These are phyloP conservation scores for Trichoderma arundinaceum DNA, from an alignment of 2,329 filamentous ascomycete genomes.

Conservation along the genomic window DNA sequence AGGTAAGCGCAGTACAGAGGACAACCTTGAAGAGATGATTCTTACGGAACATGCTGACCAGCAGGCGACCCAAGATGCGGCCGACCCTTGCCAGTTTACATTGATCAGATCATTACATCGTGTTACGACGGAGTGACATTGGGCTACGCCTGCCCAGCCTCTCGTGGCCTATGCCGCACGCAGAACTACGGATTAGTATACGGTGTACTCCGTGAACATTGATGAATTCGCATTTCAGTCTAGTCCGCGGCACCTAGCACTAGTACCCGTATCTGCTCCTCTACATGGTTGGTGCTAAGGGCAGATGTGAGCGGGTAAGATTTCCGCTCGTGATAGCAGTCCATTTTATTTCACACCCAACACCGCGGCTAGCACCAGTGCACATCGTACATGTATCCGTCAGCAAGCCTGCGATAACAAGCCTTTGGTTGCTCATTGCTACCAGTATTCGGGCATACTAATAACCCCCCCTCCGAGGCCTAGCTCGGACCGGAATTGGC, in stretches of 20 bases:
- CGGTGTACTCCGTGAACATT: too few species aligned
- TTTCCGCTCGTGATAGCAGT: neutral
- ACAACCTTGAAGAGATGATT: too few species aligned
- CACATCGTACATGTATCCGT: slow-evolving; percentile 9
- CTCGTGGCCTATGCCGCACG: too few species aligned
- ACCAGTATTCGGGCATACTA: neutral
- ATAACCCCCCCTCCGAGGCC: neutral
- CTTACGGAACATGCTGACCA: too few species aligned
- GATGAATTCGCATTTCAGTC: neutral
- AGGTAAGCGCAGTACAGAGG: too few species aligned
- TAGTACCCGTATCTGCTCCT: slow-evolving; percentile 8
- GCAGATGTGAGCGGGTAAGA: neutral
- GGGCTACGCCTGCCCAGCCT: too few species aligned
- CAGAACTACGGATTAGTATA: too few species aligned
- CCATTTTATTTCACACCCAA: neutral
- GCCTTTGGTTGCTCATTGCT: neutral
- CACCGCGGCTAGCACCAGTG: neutral
- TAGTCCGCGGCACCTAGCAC: neutral
- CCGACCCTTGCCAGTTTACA: too few species aligned
- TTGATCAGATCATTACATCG: too few species aligned
- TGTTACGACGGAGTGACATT: too few species aligned
- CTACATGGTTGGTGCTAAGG: slow-evolving; percentile 8
- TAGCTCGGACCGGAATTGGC: slow-evolving; percentile 21
- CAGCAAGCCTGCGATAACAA: neutral
- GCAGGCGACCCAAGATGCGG: too few species aligned